phyloP scores from a whole-genome alignment of 2,329 filamentous ascomycete species.

The Diplodia scrobiculata region DNA sequence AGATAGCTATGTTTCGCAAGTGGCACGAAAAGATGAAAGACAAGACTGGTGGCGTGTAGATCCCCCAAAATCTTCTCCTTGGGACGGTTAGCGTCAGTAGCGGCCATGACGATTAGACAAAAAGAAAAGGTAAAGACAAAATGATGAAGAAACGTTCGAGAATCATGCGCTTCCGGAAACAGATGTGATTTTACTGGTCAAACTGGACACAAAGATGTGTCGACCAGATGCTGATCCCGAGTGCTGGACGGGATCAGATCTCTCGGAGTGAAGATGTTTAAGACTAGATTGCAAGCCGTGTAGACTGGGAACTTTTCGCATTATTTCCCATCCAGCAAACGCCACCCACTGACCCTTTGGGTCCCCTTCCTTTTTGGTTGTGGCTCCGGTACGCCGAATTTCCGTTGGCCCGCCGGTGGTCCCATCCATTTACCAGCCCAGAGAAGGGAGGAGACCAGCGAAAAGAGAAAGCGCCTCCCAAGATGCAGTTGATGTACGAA shows the following conservation, averaged over 20 bases:
- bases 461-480: background rate
- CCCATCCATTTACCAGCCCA: background rate
- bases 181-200: background rate
- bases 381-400: background rate
- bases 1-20: background rate
- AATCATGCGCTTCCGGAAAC: background rate
- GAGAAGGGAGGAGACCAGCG: background rate
- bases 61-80: background rate
- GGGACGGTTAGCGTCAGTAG: background rate
- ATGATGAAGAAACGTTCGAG: slow-evolving; percentile 11
- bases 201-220: background rate
- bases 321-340: background rate
- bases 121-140: slow-evolving; percentile 4
- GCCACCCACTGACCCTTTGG: background rate
- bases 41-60: slow-evolving; percentile 4
- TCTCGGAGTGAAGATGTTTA: background rate
- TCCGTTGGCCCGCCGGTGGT: background rate
- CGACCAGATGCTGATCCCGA: background rate
- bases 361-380: background rate
- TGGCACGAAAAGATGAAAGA: background rate
- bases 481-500: background rate
- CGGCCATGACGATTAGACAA: slow-evolving; percentile 15
- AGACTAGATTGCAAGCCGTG: background rate
- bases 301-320: background rate
- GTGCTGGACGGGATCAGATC: too few species aligned